phyloP scores from a whole-genome alignment of 2,329 filamentous ascomycete genomes.

The Phialophora macrospora region DNA sequence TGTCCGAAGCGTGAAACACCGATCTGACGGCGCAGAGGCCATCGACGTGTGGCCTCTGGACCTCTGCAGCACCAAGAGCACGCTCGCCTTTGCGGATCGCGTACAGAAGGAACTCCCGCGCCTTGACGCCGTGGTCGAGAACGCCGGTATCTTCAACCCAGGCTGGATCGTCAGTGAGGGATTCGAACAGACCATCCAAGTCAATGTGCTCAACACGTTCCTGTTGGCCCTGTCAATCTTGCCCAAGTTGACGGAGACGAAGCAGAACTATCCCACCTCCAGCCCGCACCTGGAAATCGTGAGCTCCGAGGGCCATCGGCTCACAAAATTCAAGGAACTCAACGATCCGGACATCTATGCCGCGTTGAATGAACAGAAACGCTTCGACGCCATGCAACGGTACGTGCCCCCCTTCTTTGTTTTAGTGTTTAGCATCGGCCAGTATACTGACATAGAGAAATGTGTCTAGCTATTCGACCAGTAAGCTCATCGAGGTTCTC shows the following conservation, averaged over 20 bases:
- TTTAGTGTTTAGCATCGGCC: neutral
- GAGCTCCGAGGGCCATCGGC: conserved; percentile 37
- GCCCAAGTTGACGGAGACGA: conserved; percentile 37
- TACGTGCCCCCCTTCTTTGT: neutral
- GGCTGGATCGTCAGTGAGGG: conserved; percentile 29
- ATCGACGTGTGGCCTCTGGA: conserved; percentile 56
- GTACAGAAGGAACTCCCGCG: conserved; percentile 41
- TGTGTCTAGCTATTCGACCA: conserved; percentile 30
- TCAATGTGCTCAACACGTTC: conserved; percentile 41
- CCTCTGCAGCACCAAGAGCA: conserved; percentile 46
- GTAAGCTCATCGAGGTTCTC: conserved; percentile 37
- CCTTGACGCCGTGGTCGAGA: conserved; percentile 48
- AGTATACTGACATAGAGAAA: neutral
- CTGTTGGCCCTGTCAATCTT: conserved; percentile 39
- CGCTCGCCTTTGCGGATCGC: conserved; percentile 42
- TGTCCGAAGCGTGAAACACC: conserved; percentile 42
- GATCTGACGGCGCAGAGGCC: conserved; percentile 33
- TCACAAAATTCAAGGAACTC: conserved; percentile 35
- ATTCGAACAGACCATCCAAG: conserved; percentile 40
- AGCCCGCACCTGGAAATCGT: conserved; percentile 38
- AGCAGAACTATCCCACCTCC: conserved; percentile 26
- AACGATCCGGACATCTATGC: conserved; percentile 31
- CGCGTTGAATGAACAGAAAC: conserved; percentile 25
- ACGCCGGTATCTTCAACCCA: conserved; percentile 45
- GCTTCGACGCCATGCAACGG: conserved; percentile 20